Evolutionary conservation across 148 eudicot species (phyloP).

Genomic region (Nyssa sinensis): DNA sequence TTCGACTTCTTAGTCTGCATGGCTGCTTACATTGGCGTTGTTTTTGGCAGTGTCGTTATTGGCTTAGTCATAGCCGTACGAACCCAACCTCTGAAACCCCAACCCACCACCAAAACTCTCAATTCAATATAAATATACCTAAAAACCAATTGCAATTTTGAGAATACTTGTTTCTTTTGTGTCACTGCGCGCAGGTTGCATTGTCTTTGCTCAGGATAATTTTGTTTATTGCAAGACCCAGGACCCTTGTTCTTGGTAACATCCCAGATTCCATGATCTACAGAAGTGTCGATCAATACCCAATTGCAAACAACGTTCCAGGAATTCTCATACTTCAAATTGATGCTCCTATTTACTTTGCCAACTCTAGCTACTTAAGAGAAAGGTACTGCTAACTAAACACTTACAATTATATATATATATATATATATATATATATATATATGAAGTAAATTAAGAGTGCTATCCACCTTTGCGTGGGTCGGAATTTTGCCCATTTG

Average conservation of each 20-base stretch:
- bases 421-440: too few relatives aligned
- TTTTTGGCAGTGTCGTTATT: conserved; percentile 72
- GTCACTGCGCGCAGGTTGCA: conserved; percentile 44
- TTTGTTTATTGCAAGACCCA: conserved; percentile 74
- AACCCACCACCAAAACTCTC: too few relatives aligned
- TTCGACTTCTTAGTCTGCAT: conserved; percentile 79
- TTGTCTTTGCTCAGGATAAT: conserved; percentile 73
- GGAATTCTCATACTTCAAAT: conserved; percentile 85
- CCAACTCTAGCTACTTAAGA: conserved; percentile 80
- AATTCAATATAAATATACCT: too few relatives aligned
- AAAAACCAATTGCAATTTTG: too few relatives aligned
- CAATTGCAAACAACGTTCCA: conserved; percentile 56
- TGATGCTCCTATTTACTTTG: conserved; percentile 80
- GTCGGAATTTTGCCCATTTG: too few relatives aligned
- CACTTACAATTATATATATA: too few relatives aligned
- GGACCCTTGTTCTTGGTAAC: conserved; percentile 62
- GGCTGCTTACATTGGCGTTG: conserved; percentile 77
- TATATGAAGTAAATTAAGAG: too few relatives aligned
- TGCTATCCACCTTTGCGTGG: too few relatives aligned
- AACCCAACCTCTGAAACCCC: too few relatives aligned
- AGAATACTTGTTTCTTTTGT: background rate
- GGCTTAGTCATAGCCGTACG: conserved; percentile 80
- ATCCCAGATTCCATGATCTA: conserved; percentile 69
- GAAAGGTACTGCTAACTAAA: conserved; percentile 52
- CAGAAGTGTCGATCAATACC: conserved; percentile 82